A percentile compares a stretch with the other conserved stretches of the same genome.
These are phyloP conservation scores for Vitis hybrid DNA, from an alignment of 177 flowering plant genomes.

Conservation along the genomic window DNA sequence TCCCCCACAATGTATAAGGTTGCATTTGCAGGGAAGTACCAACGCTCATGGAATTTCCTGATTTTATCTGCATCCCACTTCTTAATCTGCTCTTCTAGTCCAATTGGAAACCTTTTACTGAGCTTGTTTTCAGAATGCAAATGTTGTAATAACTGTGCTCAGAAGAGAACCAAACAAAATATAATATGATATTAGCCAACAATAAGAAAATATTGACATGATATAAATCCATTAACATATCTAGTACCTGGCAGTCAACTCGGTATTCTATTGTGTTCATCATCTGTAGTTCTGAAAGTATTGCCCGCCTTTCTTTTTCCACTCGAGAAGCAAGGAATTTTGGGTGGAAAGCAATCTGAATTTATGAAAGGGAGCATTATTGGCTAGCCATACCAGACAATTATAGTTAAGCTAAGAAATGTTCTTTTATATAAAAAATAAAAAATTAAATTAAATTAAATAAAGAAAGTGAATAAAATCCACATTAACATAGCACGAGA, in stretches of 20 bases:
- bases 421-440: too few species aligned
- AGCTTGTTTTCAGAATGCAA: slow-evolving; percentile 99
- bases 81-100: slow-evolving; percentile 98
- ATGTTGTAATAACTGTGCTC: slow-evolving; percentile 77
- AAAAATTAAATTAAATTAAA: neutral
- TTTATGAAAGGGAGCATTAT: slow-evolving; percentile 9
- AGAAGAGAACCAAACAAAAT: slow-evolving; percentile 21
- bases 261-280: slow-evolving; percentile 99
- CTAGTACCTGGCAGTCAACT: slow-evolving; percentile 91
- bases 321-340: slow-evolving; percentile 91
- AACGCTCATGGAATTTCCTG: slow-evolving; percentile 94
- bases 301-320: slow-evolving; percentile 96
- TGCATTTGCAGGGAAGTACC: slow-evolving; percentile 99
- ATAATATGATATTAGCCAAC: neutral
- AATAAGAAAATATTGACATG: slow-evolving; percentile 3
- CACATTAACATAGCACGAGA: neutral
- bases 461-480: neutral
- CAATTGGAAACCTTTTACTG: slow-evolving; percentile 95
- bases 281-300: slow-evolving; percentile 97
- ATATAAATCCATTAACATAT: neutral
- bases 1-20: slow-evolving; percentile 97
- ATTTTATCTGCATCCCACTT: slow-evolving; percentile 99
- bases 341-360: slow-evolving; percentile 95
- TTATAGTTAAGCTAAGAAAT: neutral
- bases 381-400: too few species aligned